Evolutionary conservation across 164 flowering plant genomes (phyloP), one percentile per base, ranked within the genome.

Genomic region (Piper betle): DNA sequence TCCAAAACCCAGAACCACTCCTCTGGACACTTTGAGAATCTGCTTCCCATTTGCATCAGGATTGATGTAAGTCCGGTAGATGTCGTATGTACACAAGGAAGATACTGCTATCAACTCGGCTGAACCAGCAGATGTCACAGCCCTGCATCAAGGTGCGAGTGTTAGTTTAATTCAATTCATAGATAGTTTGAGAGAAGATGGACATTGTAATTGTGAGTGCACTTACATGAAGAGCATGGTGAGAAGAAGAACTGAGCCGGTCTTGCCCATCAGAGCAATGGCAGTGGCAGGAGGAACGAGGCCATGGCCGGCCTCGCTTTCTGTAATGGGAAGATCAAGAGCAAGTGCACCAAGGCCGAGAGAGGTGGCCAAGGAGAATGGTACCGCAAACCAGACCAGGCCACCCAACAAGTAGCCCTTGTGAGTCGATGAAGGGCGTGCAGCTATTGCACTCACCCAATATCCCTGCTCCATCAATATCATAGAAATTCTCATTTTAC

Each of bases 401-500:
- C 98, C 98, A 8, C 97, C 98, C 63, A 89, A 64, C 73, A 92
- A 77, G 68, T 89, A 89, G 15, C 98, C 96, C 74, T 92, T 87
- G 61, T 92, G 96, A 54, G 98, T 92, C 57, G 98, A 89, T 55
- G 97, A 89, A 63, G 96, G 97, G 56, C 97, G 67, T 16, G 96
- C 96, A 48, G 97, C 98, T 57, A 87, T 92, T 16, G 98, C 97
- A 74, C 97, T 89, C 37, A 92, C 86, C 96, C 98, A 87, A 66
- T 87, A 87, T 53, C 98, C 96, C 98, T 92, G 68, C 53, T 43
- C 17, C 39, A 15, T 59, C 12, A 8, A 43, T 2, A 8, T 43
- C 10, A 43, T 43, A 8, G 12, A 43, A n/a, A n/a, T n/a, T n/a
- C n/a, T n/a, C n/a, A n/a, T n/a, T n/a, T n/a, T n/a, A n/a, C n/a